Evolutionary conservation across 1,284 basidiomycete genomes (phyloP).

Genomic region (Cutaneotrichosporon sp.): DNA sequence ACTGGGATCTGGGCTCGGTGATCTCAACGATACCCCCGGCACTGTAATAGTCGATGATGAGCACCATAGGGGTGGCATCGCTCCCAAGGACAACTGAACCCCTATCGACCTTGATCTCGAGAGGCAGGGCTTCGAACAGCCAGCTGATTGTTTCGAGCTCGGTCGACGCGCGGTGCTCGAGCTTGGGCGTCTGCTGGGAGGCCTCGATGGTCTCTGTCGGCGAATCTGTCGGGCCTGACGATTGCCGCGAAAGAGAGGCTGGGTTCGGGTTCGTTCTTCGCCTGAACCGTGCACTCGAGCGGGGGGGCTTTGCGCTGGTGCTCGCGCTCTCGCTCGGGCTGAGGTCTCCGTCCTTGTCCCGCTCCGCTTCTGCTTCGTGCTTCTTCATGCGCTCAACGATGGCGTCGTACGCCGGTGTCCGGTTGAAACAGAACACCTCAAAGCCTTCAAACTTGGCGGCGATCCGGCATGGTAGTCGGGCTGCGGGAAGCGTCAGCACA

Average conservation of each 20-base stretch:
- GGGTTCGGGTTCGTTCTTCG: no score
- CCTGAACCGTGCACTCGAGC: not conserved
- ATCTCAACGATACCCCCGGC: conserved; percentile 73
- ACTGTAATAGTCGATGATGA: conserved; percentile 70
- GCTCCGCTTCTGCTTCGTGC: conserved; percentile 21
- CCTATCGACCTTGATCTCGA: conserved; percentile 67
- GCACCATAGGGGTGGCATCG: conserved; percentile 69
- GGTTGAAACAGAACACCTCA: conserved; percentile 86
- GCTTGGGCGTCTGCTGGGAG: not conserved
- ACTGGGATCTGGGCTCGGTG: conserved; percentile 66
- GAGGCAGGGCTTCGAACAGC: conserved; percentile 67
- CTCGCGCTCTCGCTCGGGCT: conserved; percentile 5
- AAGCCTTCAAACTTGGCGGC: conserved; percentile 72
- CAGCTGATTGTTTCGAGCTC: conserved; percentile 25
- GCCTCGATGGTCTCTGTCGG: not conserved
- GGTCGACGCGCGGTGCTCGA: not conserved
- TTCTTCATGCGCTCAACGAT: conserved; percentile 69
- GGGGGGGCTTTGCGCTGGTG: not conserved
- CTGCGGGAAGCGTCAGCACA: conserved; percentile 24
- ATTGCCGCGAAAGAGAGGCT: not conserved
- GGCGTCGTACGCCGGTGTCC: conserved; percentile 76
- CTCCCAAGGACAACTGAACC: conserved; percentile 79
- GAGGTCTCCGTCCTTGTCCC: not conserved
- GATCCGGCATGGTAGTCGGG: conserved; percentile 65
- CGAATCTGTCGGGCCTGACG: not conserved